Conservation (phyloP, 768 basidiomycete species). For the Botryobasidium botryosum region DNA sequence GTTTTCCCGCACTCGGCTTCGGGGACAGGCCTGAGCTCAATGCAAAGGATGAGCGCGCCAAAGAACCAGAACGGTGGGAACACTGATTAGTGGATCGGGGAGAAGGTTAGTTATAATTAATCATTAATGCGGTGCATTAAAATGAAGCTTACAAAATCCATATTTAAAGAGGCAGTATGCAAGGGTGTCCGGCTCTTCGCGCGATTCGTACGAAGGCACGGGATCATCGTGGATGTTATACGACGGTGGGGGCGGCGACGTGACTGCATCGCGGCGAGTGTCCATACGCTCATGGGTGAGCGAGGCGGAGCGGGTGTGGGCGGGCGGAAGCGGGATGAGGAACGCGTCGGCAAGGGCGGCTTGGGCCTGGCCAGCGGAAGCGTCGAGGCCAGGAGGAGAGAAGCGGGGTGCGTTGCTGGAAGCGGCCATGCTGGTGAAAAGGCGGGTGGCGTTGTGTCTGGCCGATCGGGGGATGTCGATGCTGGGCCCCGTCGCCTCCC, state of each 20-base stretch:
- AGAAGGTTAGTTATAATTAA: not conserved
- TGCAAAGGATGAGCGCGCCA: not conserved
- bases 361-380: too few species aligned
- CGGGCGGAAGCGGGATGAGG: too few species aligned
- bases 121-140: not conserved
- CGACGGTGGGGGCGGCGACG: not conserved
- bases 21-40: constrained; percentile 2
- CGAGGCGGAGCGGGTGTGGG: too few species aligned
- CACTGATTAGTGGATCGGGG: not conserved
- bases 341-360: too few species aligned
- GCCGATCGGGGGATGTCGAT: too few species aligned
- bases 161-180: not conserved
- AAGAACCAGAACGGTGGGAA: constrained; percentile 6
- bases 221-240: not conserved
- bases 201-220: not conserved
- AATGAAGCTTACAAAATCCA: not conserved
- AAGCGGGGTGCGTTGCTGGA: too few species aligned
- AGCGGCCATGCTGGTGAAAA: too few species aligned
- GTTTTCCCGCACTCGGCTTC: not conserved
- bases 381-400: too few species aligned
- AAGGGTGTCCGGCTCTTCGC: not conserved
- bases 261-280: too few species aligned
- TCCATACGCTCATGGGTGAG: too few species aligned
- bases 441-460: too few species aligned
- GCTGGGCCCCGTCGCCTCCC: too few species aligned